These are phyloP conservation scores for Vigna angularis DNA, from an alignment of 306 rosid species.

Conservation along the genomic window DNA sequence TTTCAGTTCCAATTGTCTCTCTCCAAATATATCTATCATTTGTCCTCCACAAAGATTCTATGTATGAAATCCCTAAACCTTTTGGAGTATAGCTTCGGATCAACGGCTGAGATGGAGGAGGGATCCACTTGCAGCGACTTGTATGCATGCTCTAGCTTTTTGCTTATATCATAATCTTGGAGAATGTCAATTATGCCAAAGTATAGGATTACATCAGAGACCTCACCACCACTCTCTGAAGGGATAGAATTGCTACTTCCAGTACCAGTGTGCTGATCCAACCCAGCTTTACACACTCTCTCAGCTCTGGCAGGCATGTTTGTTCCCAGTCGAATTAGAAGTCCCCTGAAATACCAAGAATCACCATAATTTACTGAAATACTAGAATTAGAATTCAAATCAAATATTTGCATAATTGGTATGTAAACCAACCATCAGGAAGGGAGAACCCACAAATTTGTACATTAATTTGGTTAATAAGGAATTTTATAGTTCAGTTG, in stretches of 20 bases:
- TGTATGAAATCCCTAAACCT: constrained; percentile 61
- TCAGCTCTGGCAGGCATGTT: constrained; percentile 64
- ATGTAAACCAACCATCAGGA: background rate
- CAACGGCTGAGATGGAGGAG: constrained; percentile 66
- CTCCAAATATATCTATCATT: constrained; percentile 39
- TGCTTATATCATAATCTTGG: constrained; percentile 65
- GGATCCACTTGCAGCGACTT: constrained; percentile 67
- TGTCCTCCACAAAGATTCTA: constrained; percentile 67
- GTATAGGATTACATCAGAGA: constrained; percentile 62
- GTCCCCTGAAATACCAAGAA: constrained; percentile 54
- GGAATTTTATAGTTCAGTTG: background rate
- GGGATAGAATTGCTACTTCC: constrained; percentile 56
- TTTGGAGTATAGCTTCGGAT: constrained; percentile 66
- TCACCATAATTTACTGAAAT: background rate
- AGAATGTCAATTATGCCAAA: constrained; percentile 74
- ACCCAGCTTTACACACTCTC: constrained; percentile 52
- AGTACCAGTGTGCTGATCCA: constrained; percentile 56
- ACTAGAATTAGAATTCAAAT: constrained; percentile 19
- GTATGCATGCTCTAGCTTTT: constrained; percentile 73
- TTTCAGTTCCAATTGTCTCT: constrained; percentile 36
- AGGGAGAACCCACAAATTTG: background rate
- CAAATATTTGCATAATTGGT: constrained; percentile 23
- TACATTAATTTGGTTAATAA: background rate
- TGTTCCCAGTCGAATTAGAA: constrained; percentile 57
- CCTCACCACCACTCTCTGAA: constrained; percentile 48